Base-by-base conservation (phyloP, 495 filamentous ascomycete species). In the Neurospora terricola region DNA sequence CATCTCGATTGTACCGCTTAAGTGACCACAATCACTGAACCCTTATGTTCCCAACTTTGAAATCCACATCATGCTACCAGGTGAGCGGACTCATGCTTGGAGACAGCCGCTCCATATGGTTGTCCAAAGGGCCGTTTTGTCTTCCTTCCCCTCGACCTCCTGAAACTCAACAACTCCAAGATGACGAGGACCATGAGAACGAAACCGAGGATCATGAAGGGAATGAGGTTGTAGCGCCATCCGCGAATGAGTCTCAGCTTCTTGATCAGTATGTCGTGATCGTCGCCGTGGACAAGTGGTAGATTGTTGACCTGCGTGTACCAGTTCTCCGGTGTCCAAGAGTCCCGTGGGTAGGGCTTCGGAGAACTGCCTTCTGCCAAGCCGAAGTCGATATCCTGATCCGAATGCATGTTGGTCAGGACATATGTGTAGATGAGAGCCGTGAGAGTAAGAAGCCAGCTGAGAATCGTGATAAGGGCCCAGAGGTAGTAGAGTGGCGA, bases 311-410 rank as follows among this genome's bases (percentile, higher is more conserved):
- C 79, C 1, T 84, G 85, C 4, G 80, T 78, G 74, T 84, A 86
- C 88, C 88, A 89, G 69, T 80, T 87, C 78, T 86, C 85, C 18
- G 88, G 87, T 27, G 87, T 87, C 88, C 88, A 89, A 2, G 73
- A 69, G 23, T 82, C 76, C 38, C 77, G 69, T 2, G 84, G 81
- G 74, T 89, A 89, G n/a, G 76, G 72, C 16, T 76, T 75, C n/a
- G 84, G 76, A 21, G 79, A 76, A 54, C 70, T 74, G 21, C 69
- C 42, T 16, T n/a, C 18, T 12, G 83, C 84, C 30, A 85, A 54
- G 1, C 45, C 38, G 11, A 74, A 23, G 72, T 83, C 79, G 70
- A 88, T 87, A 3, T 45, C 72, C 72, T 87, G 86, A 10, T 80
- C 80, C 10, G 76, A 76, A 34, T 82, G 84, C 69, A 74, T 76